Evolutionary conservation across 345 rosid genomes (phyloP).

Genomic region (Raphanus raphanistrum): DNA sequence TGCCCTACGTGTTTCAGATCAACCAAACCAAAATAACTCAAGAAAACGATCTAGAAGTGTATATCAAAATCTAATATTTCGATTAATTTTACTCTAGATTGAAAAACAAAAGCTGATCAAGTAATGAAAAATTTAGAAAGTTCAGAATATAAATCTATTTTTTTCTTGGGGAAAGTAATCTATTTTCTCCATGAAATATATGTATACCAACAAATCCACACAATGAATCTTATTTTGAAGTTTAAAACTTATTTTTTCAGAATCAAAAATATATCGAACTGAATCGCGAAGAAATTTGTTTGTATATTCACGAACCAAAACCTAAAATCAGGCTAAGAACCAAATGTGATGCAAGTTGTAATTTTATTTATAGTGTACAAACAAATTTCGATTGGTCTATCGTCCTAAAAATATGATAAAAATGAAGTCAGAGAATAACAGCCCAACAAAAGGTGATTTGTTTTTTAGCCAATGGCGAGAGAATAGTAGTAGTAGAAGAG

Average conservation of each 20-base stretch:
- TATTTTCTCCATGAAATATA: no score
- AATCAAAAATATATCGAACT: not conserved
- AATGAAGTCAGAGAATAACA: slow-evolving; percentile 29
- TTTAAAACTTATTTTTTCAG: no score
- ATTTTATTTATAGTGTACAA: not conserved
- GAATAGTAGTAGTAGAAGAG: slow-evolving; percentile 7
- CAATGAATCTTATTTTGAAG: no score
- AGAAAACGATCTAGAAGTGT: no score
- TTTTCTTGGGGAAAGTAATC: no score
- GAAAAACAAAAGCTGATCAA: no score
- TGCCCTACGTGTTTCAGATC: not conserved
- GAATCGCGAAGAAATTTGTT: not conserved
- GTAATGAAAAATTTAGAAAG: no score
- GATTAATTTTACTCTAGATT: no score
- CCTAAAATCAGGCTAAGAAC: not conserved
- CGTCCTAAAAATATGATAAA: slow-evolving; percentile 10
- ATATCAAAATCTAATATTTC: no score
- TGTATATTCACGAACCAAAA: not conserved
- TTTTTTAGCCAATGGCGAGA: slow-evolving; percentile 7
- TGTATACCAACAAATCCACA: no score
- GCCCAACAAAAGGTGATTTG: slow-evolving; percentile 21
- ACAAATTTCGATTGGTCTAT: not conserved
- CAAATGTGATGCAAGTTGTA: slow-evolving; percentile 22
- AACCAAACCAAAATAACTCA: not conserved
- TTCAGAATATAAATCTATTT: no score